These are phyloP conservation scores for Nigrospora oryzae DNA, from an alignment of 2,329 filamentous ascomycete genomes.

Conservation along the genomic window DNA sequence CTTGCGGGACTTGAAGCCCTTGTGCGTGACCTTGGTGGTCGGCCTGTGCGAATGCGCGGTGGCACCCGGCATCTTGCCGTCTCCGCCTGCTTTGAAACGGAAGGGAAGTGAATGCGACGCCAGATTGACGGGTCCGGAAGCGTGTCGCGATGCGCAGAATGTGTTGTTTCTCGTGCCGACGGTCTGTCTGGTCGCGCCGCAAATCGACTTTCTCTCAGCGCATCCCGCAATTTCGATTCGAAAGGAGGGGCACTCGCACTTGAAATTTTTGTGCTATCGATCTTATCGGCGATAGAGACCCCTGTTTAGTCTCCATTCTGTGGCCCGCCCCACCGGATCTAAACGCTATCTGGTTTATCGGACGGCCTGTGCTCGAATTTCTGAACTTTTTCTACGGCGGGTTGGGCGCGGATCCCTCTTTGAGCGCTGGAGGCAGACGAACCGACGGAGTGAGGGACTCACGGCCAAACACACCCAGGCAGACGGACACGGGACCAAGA, in stretches of 20 bases:
- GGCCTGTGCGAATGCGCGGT: constrained; percentile 79
- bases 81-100: constrained; percentile 76
- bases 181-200: too few species aligned
- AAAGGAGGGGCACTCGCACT: not conserved
- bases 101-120: constrained; percentile 59
- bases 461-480: too few species aligned
- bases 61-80: constrained; percentile 66
- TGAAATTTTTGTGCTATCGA: constrained; percentile 5
- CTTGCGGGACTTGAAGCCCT: constrained; percentile 88
- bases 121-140: constrained; percentile 33
- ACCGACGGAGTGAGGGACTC: too few species aligned
- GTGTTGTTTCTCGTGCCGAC: too few species aligned
- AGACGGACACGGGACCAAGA: too few species aligned
- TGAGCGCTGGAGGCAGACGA: too few species aligned
- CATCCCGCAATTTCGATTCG: not conserved
- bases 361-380: constrained; percentile 1
- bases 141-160: too few species aligned
- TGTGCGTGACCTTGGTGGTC: constrained; percentile 82
- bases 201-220: too few species aligned
- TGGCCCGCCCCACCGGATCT: not conserved
- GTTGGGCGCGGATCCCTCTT: too few species aligned
- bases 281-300: constrained; percentile 6
- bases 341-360: not conserved
- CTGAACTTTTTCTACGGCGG: not conserved
- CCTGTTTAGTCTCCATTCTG: not conserved